phyloP scores from a whole-genome alignment of 495 filamentous ascomycete species.

The Ramalina intermedia region DNA sequence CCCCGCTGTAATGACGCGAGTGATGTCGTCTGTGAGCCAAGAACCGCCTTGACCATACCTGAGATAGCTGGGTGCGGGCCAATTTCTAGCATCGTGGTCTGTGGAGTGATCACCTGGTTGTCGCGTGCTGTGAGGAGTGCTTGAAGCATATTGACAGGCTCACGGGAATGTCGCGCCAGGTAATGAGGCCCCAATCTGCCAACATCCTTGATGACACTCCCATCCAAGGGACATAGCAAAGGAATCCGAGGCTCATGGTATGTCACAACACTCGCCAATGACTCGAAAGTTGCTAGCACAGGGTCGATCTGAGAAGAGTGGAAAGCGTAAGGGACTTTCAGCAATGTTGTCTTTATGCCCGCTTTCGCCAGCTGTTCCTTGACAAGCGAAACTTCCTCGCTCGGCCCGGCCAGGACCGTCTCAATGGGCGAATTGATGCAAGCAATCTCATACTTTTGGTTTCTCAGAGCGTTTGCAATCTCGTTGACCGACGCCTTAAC shows the following conservation, averaged over 20 bases:
- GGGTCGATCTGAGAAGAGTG: slow-evolving; percentile 54
- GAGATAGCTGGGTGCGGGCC: slow-evolving; percentile 44
- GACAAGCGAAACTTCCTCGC: not conserved
- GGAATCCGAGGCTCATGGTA: slow-evolving; percentile 36
- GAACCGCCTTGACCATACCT: slow-evolving; percentile 40
- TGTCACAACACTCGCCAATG: slow-evolving; percentile 31
- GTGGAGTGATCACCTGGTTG: slow-evolving; percentile 34
- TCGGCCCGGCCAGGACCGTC: slow-evolving; percentile 15
- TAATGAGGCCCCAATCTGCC: slow-evolving; percentile 38
- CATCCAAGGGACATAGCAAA: slow-evolving; percentile 42
- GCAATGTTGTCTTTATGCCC: slow-evolving; percentile 9
- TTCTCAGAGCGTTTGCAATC: not conserved
- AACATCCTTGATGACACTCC: slow-evolving; percentile 31
- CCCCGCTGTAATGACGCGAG: slow-evolving; percentile 28
- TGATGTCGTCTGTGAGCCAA: slow-evolving; percentile 32
- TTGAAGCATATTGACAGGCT: slow-evolving; percentile 45
- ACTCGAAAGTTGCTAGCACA: slow-evolving; percentile 46
- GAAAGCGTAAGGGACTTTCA: slow-evolving; percentile 55
- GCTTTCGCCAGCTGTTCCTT: not conserved
- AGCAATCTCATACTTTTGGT: slow-evolving; percentile 7
- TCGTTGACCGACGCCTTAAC: slow-evolving; percentile 3
- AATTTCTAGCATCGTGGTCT: slow-evolving; percentile 38
- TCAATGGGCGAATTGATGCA: slow-evolving; percentile 20
- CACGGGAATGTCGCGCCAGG: slow-evolving; percentile 41
- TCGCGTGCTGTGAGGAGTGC: slow-evolving; percentile 37